Evolutionary conservation across 306 rosid species (phyloP).

Genomic region (Mimosa bimucronata): DNA sequence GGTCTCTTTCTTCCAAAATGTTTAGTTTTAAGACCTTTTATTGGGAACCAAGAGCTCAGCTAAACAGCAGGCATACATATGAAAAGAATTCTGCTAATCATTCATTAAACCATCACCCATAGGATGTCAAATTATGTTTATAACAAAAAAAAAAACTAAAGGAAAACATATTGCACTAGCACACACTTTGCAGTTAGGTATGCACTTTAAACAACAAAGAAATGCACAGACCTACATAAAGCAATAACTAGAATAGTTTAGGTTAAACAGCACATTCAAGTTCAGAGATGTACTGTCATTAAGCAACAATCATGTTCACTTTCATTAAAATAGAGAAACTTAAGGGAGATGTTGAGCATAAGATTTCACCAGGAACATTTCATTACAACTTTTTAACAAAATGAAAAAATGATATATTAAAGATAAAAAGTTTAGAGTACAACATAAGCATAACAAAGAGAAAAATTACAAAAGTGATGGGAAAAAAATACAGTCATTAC

Average conservation of each 20-base stretch:
- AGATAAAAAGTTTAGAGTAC: no score
- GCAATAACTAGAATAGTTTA: background rate
- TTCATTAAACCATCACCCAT: background rate
- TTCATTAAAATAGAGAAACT: background rate
- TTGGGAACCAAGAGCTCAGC: slow-evolving; percentile 20
- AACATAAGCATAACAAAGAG: no score
- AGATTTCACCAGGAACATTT: background rate
- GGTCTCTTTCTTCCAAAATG: slow-evolving; percentile 9
- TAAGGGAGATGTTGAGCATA: background rate
- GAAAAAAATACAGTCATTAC: no score
- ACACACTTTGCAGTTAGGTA: background rate
- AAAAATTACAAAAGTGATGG: no score
- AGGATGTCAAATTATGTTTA: background rate
- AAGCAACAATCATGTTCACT: background rate
- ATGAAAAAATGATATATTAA: no score
- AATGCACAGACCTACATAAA: background rate
- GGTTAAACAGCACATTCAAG: background rate
- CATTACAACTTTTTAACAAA: background rate
- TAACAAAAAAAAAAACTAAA: background rate
- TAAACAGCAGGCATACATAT: background rate
- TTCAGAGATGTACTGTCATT: slow-evolving; percentile 7
- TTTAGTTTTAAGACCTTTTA: background rate
- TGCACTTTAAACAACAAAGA: slow-evolving; percentile 6
- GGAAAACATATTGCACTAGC: slow-evolving; percentile 4
- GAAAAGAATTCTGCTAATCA: slow-evolving; percentile 3